Conservation (phyloP, 805 yeast genomes). For the Teunomyces panamensis region DNA sequence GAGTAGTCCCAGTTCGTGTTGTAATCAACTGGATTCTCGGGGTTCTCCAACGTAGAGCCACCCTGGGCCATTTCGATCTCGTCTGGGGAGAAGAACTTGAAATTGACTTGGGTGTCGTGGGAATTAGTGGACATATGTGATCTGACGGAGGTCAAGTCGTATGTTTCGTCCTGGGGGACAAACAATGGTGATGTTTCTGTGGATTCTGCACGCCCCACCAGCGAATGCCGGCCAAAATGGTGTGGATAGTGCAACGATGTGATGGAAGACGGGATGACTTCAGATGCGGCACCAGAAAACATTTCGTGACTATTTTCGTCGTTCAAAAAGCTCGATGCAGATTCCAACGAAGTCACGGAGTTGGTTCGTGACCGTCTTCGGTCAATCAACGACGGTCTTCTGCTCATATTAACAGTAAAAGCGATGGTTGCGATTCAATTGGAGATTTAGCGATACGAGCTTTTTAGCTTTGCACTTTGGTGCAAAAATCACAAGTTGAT, state of each 20-base stretch:
- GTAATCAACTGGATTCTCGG: slow-evolving; percentile 58
- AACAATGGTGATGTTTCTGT: slow-evolving; percentile 37
- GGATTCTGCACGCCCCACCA: slow-evolving; percentile 9
- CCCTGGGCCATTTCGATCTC: slow-evolving; percentile 89
- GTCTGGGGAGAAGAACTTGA: slow-evolving; percentile 78
- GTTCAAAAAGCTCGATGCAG: slow-evolving; percentile 20
- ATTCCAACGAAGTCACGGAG: slow-evolving; percentile 33
- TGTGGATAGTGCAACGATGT: slow-evolving; percentile 74
- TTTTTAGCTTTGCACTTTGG: too few relatives aligned
- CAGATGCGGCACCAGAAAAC: slow-evolving; percentile 76
- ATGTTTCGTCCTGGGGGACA: slow-evolving; percentile 19
- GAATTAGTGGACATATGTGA: slow-evolving; percentile 38
- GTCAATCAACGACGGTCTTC: slow-evolving; percentile 13
- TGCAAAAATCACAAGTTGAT: too few relatives aligned
- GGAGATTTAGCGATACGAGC: too few relatives aligned
- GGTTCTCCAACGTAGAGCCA: slow-evolving; percentile 68
- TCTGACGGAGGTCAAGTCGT: slow-evolving; percentile 31
- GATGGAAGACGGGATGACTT: slow-evolving; percentile 73
- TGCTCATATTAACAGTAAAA: not conserved
- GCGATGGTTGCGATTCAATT: not conserved
- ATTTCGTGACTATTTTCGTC: slow-evolving; percentile 70
- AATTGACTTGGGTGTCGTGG: slow-evolving; percentile 41
- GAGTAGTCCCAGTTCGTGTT: slow-evolving; percentile 73
- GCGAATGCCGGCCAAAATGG: slow-evolving; percentile 31
- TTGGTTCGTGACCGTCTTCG: slow-evolving; percentile 27